phyloP scores from a whole-genome alignment of 805 yeast genomes.

The Schwanniomyces pseudopolymorphus region DNA sequence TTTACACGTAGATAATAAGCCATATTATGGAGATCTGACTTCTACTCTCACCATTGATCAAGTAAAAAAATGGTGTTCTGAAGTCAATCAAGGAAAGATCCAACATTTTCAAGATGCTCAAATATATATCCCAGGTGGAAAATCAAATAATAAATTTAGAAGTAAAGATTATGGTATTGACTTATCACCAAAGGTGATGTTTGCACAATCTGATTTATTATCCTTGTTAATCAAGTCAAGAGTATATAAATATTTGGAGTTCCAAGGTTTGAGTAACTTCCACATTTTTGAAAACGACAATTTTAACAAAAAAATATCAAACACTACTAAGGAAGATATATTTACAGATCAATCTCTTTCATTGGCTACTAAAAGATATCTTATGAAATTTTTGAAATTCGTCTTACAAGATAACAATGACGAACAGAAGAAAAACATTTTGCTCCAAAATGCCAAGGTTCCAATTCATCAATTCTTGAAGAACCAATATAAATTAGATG shows the following conservation, averaged over 20 bases:
- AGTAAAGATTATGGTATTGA: conserved; percentile 86
- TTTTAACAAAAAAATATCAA: conserved; percentile 76
- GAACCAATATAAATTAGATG: conserved; percentile 66
- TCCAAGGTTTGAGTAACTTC: conserved; percentile 82
- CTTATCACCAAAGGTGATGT: conserved; percentile 79
- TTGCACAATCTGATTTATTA: conserved; percentile 86
- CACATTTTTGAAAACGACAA: conserved; percentile 93
- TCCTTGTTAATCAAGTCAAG: conserved; percentile 77
- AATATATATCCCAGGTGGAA: conserved; percentile 67
- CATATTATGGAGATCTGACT: conserved; percentile 84
- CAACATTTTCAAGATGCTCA: conserved; percentile 67
- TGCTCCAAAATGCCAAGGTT: conserved; percentile 54
- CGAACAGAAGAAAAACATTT: conserved; percentile 55
- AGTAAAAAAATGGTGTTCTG: conserved; percentile 75
- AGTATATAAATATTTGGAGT: conserved; percentile 88
- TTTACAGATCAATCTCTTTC: conserved; percentile 84
- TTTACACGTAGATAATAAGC: conserved; percentile 81
- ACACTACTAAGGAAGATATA: conserved; percentile 83
- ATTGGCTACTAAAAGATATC: conserved; percentile 71
- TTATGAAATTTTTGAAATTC: conserved; percentile 91
- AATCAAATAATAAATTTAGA: conserved; percentile 49
- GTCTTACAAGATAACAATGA: conserved; percentile 60
- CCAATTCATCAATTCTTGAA: conserved; percentile 61
- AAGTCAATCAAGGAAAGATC: conserved; percentile 52
- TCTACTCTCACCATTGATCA: conserved; percentile 89